These are phyloP conservation scores for Exserohilum rostratum DNA, from an alignment of 2,329 filamentous ascomycete species.

Conservation along the genomic window DNA sequence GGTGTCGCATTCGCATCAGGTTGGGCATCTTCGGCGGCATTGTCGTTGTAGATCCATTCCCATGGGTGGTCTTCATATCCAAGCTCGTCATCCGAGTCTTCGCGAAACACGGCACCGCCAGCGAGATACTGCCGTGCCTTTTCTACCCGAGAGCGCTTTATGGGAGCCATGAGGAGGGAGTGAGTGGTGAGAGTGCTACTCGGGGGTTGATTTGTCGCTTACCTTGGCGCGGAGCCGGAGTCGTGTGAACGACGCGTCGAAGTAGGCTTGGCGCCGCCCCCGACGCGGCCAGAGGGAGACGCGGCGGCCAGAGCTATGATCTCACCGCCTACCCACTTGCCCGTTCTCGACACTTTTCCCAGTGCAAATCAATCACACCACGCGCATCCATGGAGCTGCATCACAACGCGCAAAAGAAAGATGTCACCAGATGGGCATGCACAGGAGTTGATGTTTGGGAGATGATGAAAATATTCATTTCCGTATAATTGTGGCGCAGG, in stretches of 20 bases:
- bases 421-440: too few relatives aligned
- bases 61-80: constrained; percentile 58
- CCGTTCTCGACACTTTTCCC: constrained; percentile 2
- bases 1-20: constrained; percentile 34
- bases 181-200: constrained; percentile 15
- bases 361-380: background rate
- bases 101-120: constrained; percentile 68
- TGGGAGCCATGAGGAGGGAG: constrained; percentile 50
- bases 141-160: constrained; percentile 50
- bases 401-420: too few relatives aligned
- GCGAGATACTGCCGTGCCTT: constrained; percentile 59
- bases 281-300: too few relatives aligned
- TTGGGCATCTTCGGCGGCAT: constrained; percentile 24
- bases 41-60: constrained; percentile 62
- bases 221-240: constrained; percentile 27
- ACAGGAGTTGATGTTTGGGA: background rate
- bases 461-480: constrained; percentile 27
- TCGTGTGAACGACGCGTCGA: constrained; percentile 39
- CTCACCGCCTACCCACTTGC: constrained; percentile 18
- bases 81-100: constrained; percentile 89
- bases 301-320: constrained; percentile 26
- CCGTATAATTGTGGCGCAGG: constrained; percentile 29
- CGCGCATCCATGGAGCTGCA: background rate
- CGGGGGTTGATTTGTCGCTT: constrained; percentile 28
- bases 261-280: constrained; percentile 37